Base-by-base conservation (phyloP, 1,284 basidiomycete species). In the Meira nashicola region DNA sequence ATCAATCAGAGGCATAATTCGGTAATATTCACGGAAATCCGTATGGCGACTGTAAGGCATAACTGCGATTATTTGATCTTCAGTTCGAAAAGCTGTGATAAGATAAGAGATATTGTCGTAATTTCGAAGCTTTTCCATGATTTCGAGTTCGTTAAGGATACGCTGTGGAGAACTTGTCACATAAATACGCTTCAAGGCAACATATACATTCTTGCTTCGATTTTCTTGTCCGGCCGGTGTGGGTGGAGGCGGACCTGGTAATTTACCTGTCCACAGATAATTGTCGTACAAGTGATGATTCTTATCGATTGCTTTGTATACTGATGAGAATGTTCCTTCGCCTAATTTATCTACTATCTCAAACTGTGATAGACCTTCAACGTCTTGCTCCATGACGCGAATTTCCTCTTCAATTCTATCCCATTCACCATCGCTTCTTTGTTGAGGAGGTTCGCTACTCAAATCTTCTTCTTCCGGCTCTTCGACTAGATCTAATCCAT, bases 181-280 rank as follows among this genome's bases (percentile, higher is more conserved):
- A 76, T 97, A 92, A 76, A 99, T 97, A 70, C 93, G 86, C 82
- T 99, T 98, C 71, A 99, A 83, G 0, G 94, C 94, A 41, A 98
- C 92, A 73, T 89, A 92, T 15, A 89, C 80, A 12, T 66, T 62
- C 37, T 79, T 79, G 50, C 28, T 14, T 25, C 52, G 54, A 39
- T 48, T 46, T n/a, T 28, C 12, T 1, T 38, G 37, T 19, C 39
- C 19, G 8, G 28, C 37, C 25, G 15, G 39, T n/a, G 41, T 15
- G 9, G 54, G 54, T 11, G 54, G 54, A 15, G 37, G 54, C 21
- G 54, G 54, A 19, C 46, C 46, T n/a, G 55, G 55, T 8, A 50
- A 28, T 33, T 25, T 46, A 10, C 25, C n/a, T 33, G 65, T 56
- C 93, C 94, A 96, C 17, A 85, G 82, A 9, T 80, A 72, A 78